phyloP scores from a whole-genome alignment of 2,329 filamentous ascomycete species.

The Botrytis porri region DNA sequence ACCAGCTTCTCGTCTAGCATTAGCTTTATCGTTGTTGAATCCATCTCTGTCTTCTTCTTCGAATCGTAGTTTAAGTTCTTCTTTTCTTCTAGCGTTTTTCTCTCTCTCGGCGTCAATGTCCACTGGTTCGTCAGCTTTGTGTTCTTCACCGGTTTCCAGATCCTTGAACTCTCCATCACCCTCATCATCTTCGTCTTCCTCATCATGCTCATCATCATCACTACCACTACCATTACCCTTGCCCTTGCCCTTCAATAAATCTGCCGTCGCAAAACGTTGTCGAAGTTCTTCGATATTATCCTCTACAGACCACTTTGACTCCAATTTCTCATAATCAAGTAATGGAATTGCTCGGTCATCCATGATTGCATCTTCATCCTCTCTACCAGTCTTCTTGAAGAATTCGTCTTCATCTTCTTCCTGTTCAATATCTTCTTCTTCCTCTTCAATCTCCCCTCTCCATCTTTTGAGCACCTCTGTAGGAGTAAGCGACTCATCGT shows the following conservation, averaged over 20 bases:
- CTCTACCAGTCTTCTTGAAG: conserved; percentile 61
- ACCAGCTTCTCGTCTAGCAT: conserved; percentile 66
- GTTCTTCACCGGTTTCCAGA: conserved; percentile 71
- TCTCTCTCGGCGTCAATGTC: conserved; percentile 83
- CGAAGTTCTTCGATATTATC: conserved; percentile 74
- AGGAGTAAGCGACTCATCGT: conserved; percentile 75
- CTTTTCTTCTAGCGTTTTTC: conserved; percentile 86
- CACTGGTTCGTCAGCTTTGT: conserved; percentile 41
- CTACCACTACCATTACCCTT: conserved; percentile 49
- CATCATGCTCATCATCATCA: conserved; percentile 45
- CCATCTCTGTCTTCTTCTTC: conserved; percentile 98
- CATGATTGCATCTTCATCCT: conserved; percentile 64
- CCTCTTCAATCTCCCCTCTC: conserved; percentile 62
- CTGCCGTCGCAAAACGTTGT: conserved; percentile 70
- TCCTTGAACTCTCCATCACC: conserved; percentile 84
- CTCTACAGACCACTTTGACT: conserved; percentile 79
- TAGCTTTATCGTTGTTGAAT: conserved; percentile 84
- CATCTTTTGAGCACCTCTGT: conserved; percentile 75
- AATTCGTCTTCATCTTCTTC: conserved; percentile 58
- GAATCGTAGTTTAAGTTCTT: conserved; percentile 90
- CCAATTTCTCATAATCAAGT: conserved; percentile 77
- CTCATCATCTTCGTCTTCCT: conserved; percentile 57
- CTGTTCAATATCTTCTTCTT: conserved; percentile 58
- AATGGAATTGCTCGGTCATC: conserved; percentile 78
- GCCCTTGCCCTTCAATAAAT: conserved; percentile 56